Conservation (phyloP, 2,329 filamentous ascomycete species). For the Trichothecium sympodiale region DNA sequence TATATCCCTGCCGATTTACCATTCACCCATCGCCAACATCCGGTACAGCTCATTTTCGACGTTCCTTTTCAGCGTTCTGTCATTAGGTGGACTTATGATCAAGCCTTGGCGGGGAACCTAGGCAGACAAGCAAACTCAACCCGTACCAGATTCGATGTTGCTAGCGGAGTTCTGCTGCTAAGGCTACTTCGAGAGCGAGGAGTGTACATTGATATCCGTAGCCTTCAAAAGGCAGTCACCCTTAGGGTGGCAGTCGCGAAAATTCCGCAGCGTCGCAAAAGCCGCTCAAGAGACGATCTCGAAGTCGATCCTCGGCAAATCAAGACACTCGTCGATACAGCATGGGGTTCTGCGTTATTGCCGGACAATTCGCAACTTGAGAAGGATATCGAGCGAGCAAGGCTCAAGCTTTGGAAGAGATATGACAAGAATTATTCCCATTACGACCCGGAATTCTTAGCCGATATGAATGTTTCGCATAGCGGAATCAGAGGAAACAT, state of each 20-base stretch:
- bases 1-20: slow-evolving; percentile 29
- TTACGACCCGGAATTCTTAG: slow-evolving; percentile 10
- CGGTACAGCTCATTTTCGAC: slow-evolving; percentile 34
- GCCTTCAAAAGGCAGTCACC: slow-evolving; percentile 10
- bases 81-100: slow-evolving; percentile 34
- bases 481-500: too few species aligned
- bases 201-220: slow-evolving; percentile 17
- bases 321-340: slow-evolving; percentile 19
- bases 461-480: too few species aligned
- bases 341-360: slow-evolving; percentile 22
- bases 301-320: slow-evolving; percentile 18
- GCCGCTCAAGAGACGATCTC: slow-evolving; percentile 17
- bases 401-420: slow-evolving; percentile 17
- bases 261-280: slow-evolving; percentile 13
- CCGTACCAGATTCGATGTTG: slow-evolving; percentile 18
- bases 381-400: slow-evolving; percentile 16
- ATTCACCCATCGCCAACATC: slow-evolving; percentile 29
- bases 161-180: slow-evolving; percentile 24
- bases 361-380: slow-evolving; percentile 11
- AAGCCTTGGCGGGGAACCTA: slow-evolving; percentile 13
- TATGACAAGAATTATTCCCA: slow-evolving; percentile 17
- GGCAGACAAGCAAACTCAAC: slow-evolving; percentile 2
- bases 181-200: slow-evolving; percentile 22
- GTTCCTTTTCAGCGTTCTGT: slow-evolving; percentile 25
- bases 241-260: slow-evolving; percentile 18